A percentile compares a stretch with the other conserved stretches of the same genome.
Conservation (phyloP, 768 basidiomycete species). For the Coprinopsis strossmayeri region DNA sequence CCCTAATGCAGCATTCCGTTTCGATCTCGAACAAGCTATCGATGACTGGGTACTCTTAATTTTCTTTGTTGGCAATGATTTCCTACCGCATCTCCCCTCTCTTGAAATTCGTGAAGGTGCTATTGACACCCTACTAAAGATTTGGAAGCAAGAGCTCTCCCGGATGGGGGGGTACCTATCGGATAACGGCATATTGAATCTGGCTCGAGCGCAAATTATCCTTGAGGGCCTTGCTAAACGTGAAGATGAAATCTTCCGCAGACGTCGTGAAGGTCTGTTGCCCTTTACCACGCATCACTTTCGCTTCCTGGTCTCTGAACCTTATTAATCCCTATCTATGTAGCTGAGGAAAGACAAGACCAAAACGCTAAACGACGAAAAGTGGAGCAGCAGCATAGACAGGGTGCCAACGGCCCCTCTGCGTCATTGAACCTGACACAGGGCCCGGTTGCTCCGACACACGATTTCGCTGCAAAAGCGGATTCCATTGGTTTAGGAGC, state of each 20-base stretch:
- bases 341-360: constrained; percentile 93
- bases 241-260: constrained; percentile 94
- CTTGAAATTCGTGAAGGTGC: constrained; percentile 99
- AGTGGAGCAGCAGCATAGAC: constrained; percentile 43
- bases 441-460: constrained; percentile 40
- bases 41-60: constrained; percentile 99
- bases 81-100: constrained; percentile 95
- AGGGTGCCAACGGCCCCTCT: constrained; percentile 39
- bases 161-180: constrained; percentile 98
- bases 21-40: constrained; percentile 92
- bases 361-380: constrained; percentile 85
- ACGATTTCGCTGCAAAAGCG: constrained; percentile 69
- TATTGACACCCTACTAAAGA: constrained; percentile 92
- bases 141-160: constrained; percentile 91
- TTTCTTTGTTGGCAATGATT: constrained; percentile 99
- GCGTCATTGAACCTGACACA: constrained; percentile 30
- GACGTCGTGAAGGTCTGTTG: constrained; percentile 82
- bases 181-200: constrained; percentile 83
- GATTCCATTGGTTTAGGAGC: constrained; percentile 76
- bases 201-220: constrained; percentile 86
- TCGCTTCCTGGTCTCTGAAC: not conserved
- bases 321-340: constrained; percentile 13
- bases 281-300: constrained; percentile 12
- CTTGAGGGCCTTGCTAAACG: constrained; percentile 89
- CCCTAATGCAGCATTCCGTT: constrained; percentile 69